Base-by-base conservation (phyloP, 192 early-diverging fungal species). In the Geosiphon pyriformis region DNA sequence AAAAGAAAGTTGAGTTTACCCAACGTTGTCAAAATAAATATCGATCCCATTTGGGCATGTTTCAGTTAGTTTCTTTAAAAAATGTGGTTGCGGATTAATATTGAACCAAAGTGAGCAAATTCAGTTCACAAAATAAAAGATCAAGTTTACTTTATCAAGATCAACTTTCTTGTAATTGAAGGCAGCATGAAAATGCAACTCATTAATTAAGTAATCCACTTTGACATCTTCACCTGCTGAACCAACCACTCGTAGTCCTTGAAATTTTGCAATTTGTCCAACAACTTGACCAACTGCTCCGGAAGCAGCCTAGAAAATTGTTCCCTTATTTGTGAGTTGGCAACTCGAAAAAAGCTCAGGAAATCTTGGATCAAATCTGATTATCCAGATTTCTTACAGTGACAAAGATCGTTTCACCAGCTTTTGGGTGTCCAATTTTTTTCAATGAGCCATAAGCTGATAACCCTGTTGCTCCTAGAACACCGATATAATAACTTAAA, bases 21-120 rank as follows among this genome's bases (percentile, higher is more conserved):
- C 92, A 30, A 90, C 88, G 56, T 89, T 88, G 62, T 92, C 90
- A 82, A 89, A 94, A 74, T 91, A 91, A 30, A 92, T 83, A 67
- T 94, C 91, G 61, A 93, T 86, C 27, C 92, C 92, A 17, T 90
- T 79, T 32, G 91, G 92, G 25, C 83, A 85, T 7, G 76, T 65
- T 67, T 86, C 66, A 27, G 66, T 78, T 34, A 94, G 84, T 10
- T 81, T 82, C 0, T 71, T 68, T 52, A 72, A 64, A 7, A 71
- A 56, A 29, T 65, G 75, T 11, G 75, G 78, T 10, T 77, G 88
- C 71, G n/a, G n/a, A n/a, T n/a, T n/a, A n/a, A n/a, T n/a, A n/a
- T n/a, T n/a, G n/a, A n/a, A n/a, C n/a, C n/a, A n/a, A n/a, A n/a
- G n/a, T n/a, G n/a, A n/a, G n/a, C n/a, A n/a, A n/a, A n/a, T n/a